Conservation (phyloP, 2,329 filamentous ascomycete genomes). For the Exutisphaerella laricina region DNA sequence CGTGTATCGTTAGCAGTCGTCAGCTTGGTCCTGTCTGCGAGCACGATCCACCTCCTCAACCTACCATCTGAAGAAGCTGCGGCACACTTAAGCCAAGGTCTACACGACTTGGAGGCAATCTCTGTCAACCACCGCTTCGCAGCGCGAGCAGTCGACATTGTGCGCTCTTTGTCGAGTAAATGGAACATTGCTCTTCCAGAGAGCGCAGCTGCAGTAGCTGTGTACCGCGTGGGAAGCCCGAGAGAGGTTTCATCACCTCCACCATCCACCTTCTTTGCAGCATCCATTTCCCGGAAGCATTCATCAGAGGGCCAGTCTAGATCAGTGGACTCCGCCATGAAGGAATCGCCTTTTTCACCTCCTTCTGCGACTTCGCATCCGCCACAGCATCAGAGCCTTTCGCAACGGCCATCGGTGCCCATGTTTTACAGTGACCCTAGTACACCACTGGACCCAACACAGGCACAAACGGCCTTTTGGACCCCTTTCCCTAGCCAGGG, state of each 20-base stretch:
- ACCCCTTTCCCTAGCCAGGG: conserved; percentile 38
- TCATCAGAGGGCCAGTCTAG: conserved; percentile 19
- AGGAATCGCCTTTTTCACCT: conserved; percentile 24
- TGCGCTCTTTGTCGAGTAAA: conserved; percentile 38
- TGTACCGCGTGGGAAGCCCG: conserved; percentile 20
- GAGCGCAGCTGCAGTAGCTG: conserved; percentile 27
- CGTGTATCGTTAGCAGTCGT: conserved; percentile 37
- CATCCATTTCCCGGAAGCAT: conserved; percentile 27
- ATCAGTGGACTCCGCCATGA: conserved; percentile 20
- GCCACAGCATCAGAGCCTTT: conserved; percentile 7
- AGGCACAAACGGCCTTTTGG: conserved; percentile 32
- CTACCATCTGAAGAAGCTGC: conserved; percentile 36
- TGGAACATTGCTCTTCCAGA: conserved; percentile 43
- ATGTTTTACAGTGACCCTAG: conserved; percentile 25
- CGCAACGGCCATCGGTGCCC: conserved; percentile 22
- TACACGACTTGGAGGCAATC: conserved; percentile 40
- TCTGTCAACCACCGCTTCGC: conserved; percentile 42
- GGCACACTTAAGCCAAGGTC: conserved; percentile 37
- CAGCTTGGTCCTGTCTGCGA: conserved; percentile 39
- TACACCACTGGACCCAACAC: conserved; percentile 18
- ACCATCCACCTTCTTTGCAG: conserved; percentile 28
- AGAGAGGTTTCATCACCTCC: conserved; percentile 18
- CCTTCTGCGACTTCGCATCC: conserved; percentile 6
- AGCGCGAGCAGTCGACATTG: conserved; percentile 39
- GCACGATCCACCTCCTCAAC: conserved; percentile 43